phyloP scores from a whole-genome alignment of 1,284 basidiomycete species.

The Boletus smithii region DNA sequence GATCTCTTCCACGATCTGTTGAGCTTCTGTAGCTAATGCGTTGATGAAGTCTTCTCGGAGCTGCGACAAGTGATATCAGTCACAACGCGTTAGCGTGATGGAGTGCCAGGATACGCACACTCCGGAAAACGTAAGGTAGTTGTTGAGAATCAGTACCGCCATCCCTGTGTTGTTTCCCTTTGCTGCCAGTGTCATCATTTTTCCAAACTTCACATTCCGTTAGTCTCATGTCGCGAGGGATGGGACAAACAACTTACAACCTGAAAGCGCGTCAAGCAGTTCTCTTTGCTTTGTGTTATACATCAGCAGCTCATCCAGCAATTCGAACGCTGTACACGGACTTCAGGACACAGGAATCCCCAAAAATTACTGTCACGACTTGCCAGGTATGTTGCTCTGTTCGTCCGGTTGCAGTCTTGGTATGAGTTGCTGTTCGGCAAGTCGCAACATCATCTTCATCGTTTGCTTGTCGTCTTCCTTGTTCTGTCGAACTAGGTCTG shows the following conservation, averaged over 20 bases:
- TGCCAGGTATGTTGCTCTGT: no score
- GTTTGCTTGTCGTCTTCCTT: background rate
- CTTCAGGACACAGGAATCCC: background rate
- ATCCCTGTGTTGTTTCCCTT: background rate
- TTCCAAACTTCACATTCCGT: background rate
- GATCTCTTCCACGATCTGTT: background rate
- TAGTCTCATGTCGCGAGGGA: background rate
- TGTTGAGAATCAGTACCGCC: background rate
- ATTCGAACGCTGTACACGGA: background rate
- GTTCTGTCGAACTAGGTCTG: background rate
- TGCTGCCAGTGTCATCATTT: background rate
- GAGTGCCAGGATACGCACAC: no score
- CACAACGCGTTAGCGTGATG: no score
- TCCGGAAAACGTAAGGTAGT: background rate
- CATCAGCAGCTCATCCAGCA: background rate
- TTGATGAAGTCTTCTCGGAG: background rate
- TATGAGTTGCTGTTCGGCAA: background rate
- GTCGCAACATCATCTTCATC: background rate
- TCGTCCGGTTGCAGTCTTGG: background rate
- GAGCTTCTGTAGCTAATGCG: background rate
- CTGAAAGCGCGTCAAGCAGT: background rate
- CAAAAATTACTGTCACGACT: no score
- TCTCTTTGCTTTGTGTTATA: background rate
- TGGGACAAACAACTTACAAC: background rate
- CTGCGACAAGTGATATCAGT: background rate